Conservation (phyloP, 2,329 filamentous ascomycete genomes). For the Aspergillus tubingensis region DNA sequence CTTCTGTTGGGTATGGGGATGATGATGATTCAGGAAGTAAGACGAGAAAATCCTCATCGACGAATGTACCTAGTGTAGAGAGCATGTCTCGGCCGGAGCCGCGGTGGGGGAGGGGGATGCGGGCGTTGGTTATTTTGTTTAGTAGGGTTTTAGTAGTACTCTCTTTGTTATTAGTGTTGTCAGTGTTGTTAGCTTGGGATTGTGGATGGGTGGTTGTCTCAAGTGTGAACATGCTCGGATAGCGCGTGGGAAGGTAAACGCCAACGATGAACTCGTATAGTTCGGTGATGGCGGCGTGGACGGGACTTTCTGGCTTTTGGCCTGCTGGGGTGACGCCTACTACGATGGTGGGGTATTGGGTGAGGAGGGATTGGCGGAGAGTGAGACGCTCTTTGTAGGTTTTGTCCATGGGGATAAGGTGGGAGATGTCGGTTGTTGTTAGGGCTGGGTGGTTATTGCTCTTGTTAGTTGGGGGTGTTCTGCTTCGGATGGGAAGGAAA, state of each 20-base stretch:
- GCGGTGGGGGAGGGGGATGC: constrained; percentile 29
- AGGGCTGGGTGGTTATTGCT: constrained; percentile 45
- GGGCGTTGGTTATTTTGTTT: constrained; percentile 51
- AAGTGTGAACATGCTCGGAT: constrained; percentile 55
- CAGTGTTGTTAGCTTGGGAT: no score
- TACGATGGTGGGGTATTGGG: constrained; percentile 44
- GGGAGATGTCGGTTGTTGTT: constrained; percentile 54
- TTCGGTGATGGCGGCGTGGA: constrained; percentile 55
- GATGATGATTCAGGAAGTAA: constrained; percentile 49
- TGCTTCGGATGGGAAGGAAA: background rate
- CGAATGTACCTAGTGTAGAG: constrained; percentile 50
- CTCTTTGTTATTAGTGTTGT: background rate
- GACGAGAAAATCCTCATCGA: constrained; percentile 64
- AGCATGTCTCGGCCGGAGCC: constrained; percentile 35
- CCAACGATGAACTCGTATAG: constrained; percentile 58
- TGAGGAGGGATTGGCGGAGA: constrained; percentile 52
- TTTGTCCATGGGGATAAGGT: constrained; percentile 61
- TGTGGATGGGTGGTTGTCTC: constrained; percentile 9
- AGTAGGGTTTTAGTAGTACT: constrained; percentile 31
- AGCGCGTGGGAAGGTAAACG: constrained; percentile 59
- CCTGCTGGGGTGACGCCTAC: constrained; percentile 41
- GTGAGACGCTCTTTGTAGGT: constrained; percentile 57
- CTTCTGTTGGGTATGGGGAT: constrained; percentile 6
- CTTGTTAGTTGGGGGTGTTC: background rate
- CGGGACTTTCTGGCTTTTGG: constrained; percentile 34